Evolutionary conservation across 2,329 filamentous ascomycete species (phyloP), one percentile per base, ranked within the genome.

Genomic region (Chaetomium olivaceum): DNA sequence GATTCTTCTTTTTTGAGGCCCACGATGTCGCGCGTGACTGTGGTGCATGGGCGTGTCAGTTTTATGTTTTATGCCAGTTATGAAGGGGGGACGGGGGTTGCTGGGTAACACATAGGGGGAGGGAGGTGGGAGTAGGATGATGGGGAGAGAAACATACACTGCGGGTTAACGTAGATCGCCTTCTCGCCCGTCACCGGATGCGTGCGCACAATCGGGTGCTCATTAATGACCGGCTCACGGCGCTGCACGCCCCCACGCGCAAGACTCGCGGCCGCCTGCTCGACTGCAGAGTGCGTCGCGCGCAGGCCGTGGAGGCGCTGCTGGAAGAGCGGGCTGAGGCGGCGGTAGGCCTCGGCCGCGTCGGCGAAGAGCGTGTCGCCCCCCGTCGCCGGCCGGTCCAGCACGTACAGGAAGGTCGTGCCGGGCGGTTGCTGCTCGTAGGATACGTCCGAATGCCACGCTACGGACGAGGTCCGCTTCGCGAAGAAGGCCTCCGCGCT

Each of bases 401-500:
- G 84, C 58, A 93, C 83, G 75, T 96, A 96, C 43, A 97, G 78
- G 78, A 97, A 96, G 0, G 93, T 96, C 0, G 92, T 97, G 33
- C 92, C 92, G 0, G 93, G 92, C 1, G 93, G 92, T 78, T 97
- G 93, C 70, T 86, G 81, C 80, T 97, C 93, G 75, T 96, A 97
- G 0, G 90, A 91, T 1, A 96, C 89, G 71, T 97, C 93, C 0
- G 89, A 91, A 79, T 97, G 93, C 92, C 92, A 97, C 8, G 91
- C 91, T 1, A 96, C 88, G 0, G 89, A 91, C 77, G 89, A 94
- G 3, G 91, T 93, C 25, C 90, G 85, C 56, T 86, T 85, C 65
- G 73, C 80, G 63, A 91, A 87, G 76, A 89, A 90, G 50, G 83
- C 78, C 12, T 83, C 77, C 16, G 82, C 84, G 2, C 82, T 85